Base-by-base conservation (phyloP, 352 stramenopile species). In the Pythium aquatile region DNA sequence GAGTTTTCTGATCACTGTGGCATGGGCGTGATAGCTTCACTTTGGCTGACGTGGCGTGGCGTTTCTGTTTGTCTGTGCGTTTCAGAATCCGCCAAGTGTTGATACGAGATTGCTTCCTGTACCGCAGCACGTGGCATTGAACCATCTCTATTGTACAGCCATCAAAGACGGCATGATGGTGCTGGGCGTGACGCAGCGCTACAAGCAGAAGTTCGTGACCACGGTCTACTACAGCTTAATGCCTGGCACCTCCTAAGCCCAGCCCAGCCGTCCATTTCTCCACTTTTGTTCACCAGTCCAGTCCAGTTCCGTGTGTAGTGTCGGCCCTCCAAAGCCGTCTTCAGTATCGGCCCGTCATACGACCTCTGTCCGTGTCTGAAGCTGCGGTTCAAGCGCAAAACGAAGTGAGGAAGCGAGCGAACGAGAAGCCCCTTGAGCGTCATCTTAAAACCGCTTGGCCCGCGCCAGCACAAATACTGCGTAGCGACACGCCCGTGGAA, bases 91-190 rank as follows among this genome's bases (percentile, higher is more conserved):
- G 6, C 94, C 97, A 55, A 90, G 92, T 48, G 90, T 98, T 60
- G 96, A 99, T 78, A 97, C 94, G 4, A 85, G 94, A 66, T 84
- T 97, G 49, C 81, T 99, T 39, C 97, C 96, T 40, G 89, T 99
- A 67, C 98, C 98, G 33, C 96, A 99, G 81, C 97, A 99, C 76
- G 98, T 99, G 37, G 97, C 98, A 14, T 85, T 99, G 28, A 99
- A 99, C 78, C 98, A 99, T 83, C 80, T 99, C 17, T 99, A 99
- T 77, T 99, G 98, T 80, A 99, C 97, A 57, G 93, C 94, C 37
- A 98, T 98, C 74, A 98, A 98, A 77, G 98, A 99, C 78, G 97
- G 98, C 58, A 99, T 99, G 95, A 99, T 99, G 97, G 97, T 99
- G 55, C 87, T 99, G 26, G 97, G 97, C 58, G 98, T 99, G 78